A percentile compares a stretch with the other conserved stretches of the same genome.
phyloP scores from a whole-genome alignment of 768 basidiomycete genomes.

The Lactifluus subvellereus region DNA sequence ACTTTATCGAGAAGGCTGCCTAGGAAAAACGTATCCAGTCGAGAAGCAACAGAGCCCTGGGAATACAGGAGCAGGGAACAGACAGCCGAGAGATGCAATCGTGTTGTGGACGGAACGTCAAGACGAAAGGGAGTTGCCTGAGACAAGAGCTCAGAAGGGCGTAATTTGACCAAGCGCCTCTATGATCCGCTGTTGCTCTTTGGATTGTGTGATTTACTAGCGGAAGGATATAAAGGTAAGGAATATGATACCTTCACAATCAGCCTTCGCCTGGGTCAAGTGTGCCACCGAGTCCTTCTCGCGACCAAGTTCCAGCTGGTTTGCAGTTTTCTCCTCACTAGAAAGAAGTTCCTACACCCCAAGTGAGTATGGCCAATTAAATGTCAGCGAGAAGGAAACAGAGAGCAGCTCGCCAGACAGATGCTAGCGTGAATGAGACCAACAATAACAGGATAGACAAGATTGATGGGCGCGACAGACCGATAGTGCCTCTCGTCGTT shows the following conservation, averaged over 20 bases:
- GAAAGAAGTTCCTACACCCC: slow-evolving; percentile 1
- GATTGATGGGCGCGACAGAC: slow-evolving; percentile 3
- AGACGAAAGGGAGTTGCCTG: background rate
- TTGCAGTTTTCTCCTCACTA: slow-evolving; percentile 1
- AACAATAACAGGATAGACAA: background rate
- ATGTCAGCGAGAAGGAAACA: background rate
- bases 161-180: background rate
- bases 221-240: background rate
- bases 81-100: background rate
- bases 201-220: background rate
- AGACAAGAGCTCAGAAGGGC: background rate
- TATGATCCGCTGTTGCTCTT: slow-evolving; percentile 14
- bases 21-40: background rate
- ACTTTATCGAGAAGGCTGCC: background rate
- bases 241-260: slow-evolving; percentile 16
- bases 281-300: slow-evolving; percentile 6
- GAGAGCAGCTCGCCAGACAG: background rate
- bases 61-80: background rate
- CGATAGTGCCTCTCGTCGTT: slow-evolving; percentile 6
- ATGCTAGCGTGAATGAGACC: background rate
- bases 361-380: background rate
- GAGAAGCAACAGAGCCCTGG: background rate
- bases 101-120: background rate
- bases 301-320: slow-evolving; percentile 6
- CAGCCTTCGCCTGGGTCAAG: slow-evolving; percentile 8